phyloP scores from a whole-genome alignment of 2,329 filamentous ascomycete genomes.

The Xylariaceae sp. region DNA sequence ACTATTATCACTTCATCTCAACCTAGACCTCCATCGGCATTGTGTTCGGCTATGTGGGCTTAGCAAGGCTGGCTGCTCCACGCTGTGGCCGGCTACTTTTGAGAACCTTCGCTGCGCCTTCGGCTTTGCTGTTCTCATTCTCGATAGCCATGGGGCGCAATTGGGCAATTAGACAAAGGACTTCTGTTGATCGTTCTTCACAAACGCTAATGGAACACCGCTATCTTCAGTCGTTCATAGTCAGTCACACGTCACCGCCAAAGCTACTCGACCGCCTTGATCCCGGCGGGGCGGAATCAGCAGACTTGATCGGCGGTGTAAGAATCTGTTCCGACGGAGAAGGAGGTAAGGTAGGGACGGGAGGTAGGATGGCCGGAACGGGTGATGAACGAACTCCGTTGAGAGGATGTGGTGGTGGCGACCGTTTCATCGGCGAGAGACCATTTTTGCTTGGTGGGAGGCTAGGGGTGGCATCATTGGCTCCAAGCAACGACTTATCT shows the following conservation, averaged over 20 bases:
- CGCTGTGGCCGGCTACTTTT: neutral
- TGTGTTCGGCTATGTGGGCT: neutral
- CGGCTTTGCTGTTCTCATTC: neutral
- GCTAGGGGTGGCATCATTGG: constrained; percentile 36
- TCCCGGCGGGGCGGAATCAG: constrained; percentile 32
- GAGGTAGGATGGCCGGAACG: constrained; percentile 50
- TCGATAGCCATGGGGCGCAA: neutral
- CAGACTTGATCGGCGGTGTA: constrained; percentile 57
- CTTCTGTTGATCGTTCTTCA: no score
- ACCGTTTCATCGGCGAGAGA: constrained; percentile 51
- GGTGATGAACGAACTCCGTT: constrained; percentile 29
- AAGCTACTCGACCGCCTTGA: constrained; percentile 26
- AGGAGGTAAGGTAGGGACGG: constrained; percentile 54
- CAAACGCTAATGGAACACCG: neutral
- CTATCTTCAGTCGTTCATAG: neutral
- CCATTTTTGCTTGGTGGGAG: constrained; percentile 44
- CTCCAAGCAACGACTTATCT: constrained; percentile 28
- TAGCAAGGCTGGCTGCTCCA: neutral
- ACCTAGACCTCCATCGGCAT: neutral
- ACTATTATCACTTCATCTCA: neutral
- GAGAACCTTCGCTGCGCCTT: neutral
- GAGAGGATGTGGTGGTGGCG: constrained; percentile 38
- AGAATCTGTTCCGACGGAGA: constrained; percentile 54
- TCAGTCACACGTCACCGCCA: constrained; percentile 15
- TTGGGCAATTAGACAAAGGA: neutral